Evolutionary conservation across 768 basidiomycete species (phyloP), one percentile per base, ranked within the genome.

Genomic region (Leccinum pellstonianum): DNA sequence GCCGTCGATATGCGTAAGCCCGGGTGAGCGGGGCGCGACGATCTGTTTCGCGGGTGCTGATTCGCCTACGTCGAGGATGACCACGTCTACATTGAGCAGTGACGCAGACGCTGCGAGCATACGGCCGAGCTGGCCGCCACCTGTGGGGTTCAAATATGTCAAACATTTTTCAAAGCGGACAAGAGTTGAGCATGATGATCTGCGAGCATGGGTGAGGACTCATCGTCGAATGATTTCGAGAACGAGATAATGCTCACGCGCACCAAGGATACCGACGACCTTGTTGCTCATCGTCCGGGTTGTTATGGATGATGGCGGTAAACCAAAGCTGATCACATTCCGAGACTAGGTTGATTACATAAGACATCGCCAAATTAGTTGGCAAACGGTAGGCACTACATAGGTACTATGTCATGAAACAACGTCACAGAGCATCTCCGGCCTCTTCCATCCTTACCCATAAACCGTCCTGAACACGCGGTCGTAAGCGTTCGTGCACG

Each of bases 71-170:
- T 97, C 97, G 37, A 99, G 88, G 63, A 97, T 85, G 33, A 94
- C 75, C 17, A 95, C 77, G 43, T 88, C 83, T 66, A 97, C 80
- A 68, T 94, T 91, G 53, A 98, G 82, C 33, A 93, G 81, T 3
- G 95, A 88, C 3, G 96, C 95, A 0, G 95, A 87, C 33, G 88
- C 87, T 4, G 89, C 91, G 14, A 99, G 83, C 97, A 99, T 99
- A 23, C 96, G 93, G 25, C 96, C 96, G 25, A 99, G 85, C 76
- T 98, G 96, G 62, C 96, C 95, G 38, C 97, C 97, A 62, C 96
- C 96, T 95, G 60, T 65, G 15, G 27, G 33, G 19, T 31, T 33
- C 19, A 54, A 53, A 37, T 9, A 27, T 31, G 38, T 60, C 11
- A 68, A 59, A 41, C 57, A 49, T 33, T 33, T 37, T 21, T 23